These are phyloP conservation scores for Candida labiduridarum DNA, from an alignment of 1,139 yeast genomes.

Conservation along the genomic window DNA sequence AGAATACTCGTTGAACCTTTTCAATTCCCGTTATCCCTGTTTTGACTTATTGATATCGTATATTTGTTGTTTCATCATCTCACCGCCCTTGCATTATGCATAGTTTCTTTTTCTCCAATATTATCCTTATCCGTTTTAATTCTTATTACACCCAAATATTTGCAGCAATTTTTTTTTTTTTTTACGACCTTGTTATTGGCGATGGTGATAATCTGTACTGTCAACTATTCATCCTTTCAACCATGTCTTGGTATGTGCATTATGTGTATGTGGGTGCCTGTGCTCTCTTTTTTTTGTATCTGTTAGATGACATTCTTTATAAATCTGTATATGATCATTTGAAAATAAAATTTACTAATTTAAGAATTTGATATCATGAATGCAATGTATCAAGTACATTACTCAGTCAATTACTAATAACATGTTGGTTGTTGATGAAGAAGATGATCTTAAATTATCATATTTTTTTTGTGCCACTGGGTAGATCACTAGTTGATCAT, in stretches of 20 bases:
- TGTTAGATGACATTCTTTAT: conserved; percentile 1
- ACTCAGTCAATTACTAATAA: not conserved
- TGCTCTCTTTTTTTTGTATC: not conserved
- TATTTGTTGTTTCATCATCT: not conserved
- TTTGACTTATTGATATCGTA: too few relatives aligned
- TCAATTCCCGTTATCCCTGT: too few relatives aligned
- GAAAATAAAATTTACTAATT: not conserved
- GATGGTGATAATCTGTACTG: not conserved
- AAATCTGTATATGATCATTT: not conserved
- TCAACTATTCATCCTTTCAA: not conserved
- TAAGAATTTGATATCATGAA: not conserved
- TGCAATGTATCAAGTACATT: not conserved
- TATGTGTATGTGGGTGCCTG: not conserved
- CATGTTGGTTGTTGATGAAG: not conserved
- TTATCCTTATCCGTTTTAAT: not conserved
- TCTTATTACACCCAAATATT: not conserved
- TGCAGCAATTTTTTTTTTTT: not conserved
- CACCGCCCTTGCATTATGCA: not conserved
- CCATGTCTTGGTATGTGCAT: not conserved
- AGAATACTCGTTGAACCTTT: not conserved
- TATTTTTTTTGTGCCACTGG: not conserved
- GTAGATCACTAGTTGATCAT: not conserved
- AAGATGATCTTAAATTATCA: not conserved
- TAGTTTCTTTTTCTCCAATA: not conserved
- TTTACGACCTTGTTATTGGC: not conserved